These are phyloP conservation scores for Ophiostoma populinum DNA, from an alignment of 2,329 filamentous ascomycete species.

Conservation along the genomic window DNA sequence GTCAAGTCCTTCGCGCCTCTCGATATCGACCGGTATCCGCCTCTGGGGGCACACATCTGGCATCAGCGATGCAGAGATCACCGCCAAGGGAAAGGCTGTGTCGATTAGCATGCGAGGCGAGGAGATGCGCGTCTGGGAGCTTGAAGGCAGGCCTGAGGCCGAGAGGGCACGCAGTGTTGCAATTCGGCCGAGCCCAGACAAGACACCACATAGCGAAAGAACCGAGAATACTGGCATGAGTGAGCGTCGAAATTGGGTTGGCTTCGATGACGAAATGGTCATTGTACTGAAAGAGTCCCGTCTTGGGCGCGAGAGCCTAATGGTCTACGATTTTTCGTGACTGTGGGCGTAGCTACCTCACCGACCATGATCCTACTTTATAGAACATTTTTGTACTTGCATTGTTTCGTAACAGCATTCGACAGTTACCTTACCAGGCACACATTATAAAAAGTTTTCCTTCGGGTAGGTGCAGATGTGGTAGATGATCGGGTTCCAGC, in stretches of 20 bases:
- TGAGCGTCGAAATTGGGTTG: slow-evolving; percentile 48
- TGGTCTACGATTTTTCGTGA: slow-evolving; percentile 77
- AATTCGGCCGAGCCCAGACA: slow-evolving; percentile 25
- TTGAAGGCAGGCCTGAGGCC: slow-evolving; percentile 39
- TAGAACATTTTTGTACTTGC: too few species aligned
- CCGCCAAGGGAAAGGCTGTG: slow-evolving; percentile 69
- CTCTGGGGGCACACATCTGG: slow-evolving; percentile 88
- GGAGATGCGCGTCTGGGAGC: slow-evolving; percentile 73
- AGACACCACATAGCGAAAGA: too few species aligned
- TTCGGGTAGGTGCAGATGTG: too few species aligned
- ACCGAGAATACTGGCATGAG: slow-evolving; percentile 23
- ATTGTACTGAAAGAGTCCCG: slow-evolving; percentile 60
- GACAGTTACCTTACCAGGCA: too few species aligned
- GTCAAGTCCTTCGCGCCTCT: slow-evolving; percentile 47
- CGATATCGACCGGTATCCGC: slow-evolving; percentile 54
- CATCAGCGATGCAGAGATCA: slow-evolving; percentile 72
- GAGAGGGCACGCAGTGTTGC: slow-evolving; percentile 28
- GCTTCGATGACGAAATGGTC: slow-evolving; percentile 86
- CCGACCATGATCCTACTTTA: too few species aligned
- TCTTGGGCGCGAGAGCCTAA: slow-evolving; percentile 51
- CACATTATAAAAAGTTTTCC: too few species aligned
- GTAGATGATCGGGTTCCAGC: too few species aligned
- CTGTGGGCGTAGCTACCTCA: too few species aligned
- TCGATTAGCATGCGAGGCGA: slow-evolving; percentile 71
- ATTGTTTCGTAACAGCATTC: too few species aligned